Evolutionary conservation across 2,329 filamentous ascomycete species (phyloP), one percentile per base, ranked within the genome.

Genomic region (Mycosphaerelloides madeirae): DNA sequence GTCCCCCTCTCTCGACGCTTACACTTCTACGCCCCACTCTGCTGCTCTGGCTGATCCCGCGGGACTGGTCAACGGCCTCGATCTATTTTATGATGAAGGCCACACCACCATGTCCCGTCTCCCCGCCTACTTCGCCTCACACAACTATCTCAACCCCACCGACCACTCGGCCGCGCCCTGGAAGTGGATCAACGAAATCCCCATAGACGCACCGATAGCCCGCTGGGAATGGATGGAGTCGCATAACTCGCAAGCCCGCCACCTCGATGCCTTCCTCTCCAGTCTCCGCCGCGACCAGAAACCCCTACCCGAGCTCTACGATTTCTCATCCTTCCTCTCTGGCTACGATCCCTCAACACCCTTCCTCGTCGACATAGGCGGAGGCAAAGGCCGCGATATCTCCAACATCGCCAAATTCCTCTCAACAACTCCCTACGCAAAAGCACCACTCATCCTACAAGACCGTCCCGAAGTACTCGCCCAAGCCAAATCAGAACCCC

Each of bases 351-450:
- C 20, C 11, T 20, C 38, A 5, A 45, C 33, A 18, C 31, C 41
- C 8, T 19, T 58, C 15, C 32, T 55, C 13, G 56, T 59, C 9
- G 57, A 60, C 33, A 43, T 59, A 3, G 57, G 53, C 9, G 57
- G 56, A 6, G 53, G 55, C 3, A 44, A 49, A 15, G 57, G 56
- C 11, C 40, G 43, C 12, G 57, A 60, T 20, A 29, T 44, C 0
- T 25, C 34, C 11, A 29, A 36, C n/a, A 25, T 46, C 14, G 49
- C 49, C 1, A 14, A 12, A 13, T 32, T 35, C 4, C 15, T 46
- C 4, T 16, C 28, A 18, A 19, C 16, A 4, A 40, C 18, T 2
- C 18, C 29, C 7, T 8, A 22, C 22, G 43, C 35, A 1, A 38
- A 15, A 25, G 22, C 22, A 25, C 6, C 22, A 9, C 14, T 46